These are phyloP conservation scores for Leishmania major DNA, from an alignment of 208 protist species.

Conservation along the genomic window DNA sequence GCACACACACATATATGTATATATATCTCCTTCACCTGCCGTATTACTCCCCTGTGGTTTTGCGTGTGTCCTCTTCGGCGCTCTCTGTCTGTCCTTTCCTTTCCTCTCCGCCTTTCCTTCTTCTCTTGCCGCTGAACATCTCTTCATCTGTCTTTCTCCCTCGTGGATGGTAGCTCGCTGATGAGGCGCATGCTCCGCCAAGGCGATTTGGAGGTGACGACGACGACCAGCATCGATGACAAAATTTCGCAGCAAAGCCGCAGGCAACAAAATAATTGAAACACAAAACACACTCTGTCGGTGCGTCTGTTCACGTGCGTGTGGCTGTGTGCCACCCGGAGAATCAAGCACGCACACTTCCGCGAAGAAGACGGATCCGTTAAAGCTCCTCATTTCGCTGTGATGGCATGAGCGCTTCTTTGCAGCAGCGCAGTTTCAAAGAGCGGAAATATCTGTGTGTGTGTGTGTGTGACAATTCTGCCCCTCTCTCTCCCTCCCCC, in stretches of 20 bases:
- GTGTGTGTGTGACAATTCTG: too few species aligned
- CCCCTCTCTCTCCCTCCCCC: too few species aligned
- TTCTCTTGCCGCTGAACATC: not conserved
- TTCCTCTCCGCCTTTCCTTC: not conserved
- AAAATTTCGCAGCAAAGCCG: not conserved
- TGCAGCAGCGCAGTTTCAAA: not conserved
- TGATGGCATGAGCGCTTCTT: not conserved
- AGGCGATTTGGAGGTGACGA: not conserved
- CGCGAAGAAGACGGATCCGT: not conserved
- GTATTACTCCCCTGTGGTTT: not conserved
- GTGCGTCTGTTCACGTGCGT: not conserved
- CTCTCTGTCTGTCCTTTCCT: not conserved
- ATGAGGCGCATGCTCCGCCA: not conserved
- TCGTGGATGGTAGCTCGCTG: not conserved
- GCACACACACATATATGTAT: not conserved
- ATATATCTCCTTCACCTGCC: not conserved
- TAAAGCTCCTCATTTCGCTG: not conserved
- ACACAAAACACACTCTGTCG: not conserved
- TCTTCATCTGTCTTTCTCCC: not conserved
- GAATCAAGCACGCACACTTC: not conserved
- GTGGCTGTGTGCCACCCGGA: not conserved
- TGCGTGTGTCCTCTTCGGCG: not conserved
- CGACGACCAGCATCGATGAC: not conserved
- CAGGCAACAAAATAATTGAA: not conserved
- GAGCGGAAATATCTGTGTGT: too few species aligned